These are phyloP conservation scores for Tremella fuciformis DNA, from an alignment of 768 basidiomycete genomes.

Conservation along the genomic window DNA sequence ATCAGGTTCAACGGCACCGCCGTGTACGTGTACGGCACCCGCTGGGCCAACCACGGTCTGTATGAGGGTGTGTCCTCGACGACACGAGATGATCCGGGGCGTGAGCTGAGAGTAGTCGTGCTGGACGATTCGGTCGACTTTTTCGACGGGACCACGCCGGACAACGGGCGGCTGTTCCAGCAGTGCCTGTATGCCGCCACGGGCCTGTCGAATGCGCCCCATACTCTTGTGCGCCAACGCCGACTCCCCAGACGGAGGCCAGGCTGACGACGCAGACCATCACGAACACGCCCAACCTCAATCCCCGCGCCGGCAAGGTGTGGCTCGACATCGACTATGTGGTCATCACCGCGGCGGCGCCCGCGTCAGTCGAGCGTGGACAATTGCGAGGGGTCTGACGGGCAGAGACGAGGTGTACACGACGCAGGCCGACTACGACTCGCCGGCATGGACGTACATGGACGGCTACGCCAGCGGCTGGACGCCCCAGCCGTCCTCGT, in stretches of 20 bases:
- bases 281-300: slow-evolving; percentile 1
- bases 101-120: no score
- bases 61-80: neutral
- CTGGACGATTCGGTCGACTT: neutral
- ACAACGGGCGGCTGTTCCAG: neutral
- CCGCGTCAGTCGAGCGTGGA: no score
- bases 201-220: neutral
- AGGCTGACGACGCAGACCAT: neutral
- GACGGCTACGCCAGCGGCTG: no score
- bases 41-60: neutral
- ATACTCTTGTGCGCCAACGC: neutral
- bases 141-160: slow-evolving; percentile 1
- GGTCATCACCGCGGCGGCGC: neutral
- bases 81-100: no score
- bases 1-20: neutral
- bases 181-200: slow-evolving; percentile 2
- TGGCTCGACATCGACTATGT: slow-evolving; percentile 4
- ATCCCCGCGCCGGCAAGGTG: neutral
- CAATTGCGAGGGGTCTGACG: no score
- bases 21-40: slow-evolving; percentile 2
- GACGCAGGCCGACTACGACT: no score
- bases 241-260: neutral
- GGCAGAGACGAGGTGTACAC: no score
- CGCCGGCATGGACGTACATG: no score
- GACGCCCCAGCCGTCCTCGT: no score